Evolutionary conservation across 805 yeast genomes (phyloP), one percentile per base, ranked within the genome.

Genomic region (Ogataea trehaloabstinens): DNA sequence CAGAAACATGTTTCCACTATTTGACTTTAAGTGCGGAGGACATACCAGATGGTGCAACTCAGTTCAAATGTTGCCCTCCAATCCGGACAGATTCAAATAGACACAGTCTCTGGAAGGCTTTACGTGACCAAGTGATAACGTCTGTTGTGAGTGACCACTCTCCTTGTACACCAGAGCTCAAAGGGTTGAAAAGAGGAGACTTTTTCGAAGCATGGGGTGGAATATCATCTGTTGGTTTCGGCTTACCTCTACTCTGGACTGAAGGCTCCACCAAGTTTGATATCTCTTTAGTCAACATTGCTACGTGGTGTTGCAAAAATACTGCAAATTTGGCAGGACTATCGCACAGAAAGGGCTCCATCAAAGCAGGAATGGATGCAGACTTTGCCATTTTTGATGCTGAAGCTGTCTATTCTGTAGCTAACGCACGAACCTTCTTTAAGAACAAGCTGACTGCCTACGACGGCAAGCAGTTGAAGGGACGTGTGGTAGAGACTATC

Each of bases 151-250:
- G 95, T 10, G 98, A 90, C 61, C 98, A 90, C 63, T 86, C 96
- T 4, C 98, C 97, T 2, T 90, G 98, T 64, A 87, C 96, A 0
- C 95, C 97, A 0, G 87, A 87, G 44, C 69, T 90, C 54, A 90
- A 90, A 62, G 85, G 86, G 17, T 68, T 88, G 37, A 82, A 78
- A 8, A 71, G 77, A 43, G 96, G 96, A 28, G 95, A 90, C 58
- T 90, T 90, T 59, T 78, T 90, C 51, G 75, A 81, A 24, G 95
- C 97, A 2, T 90, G 98, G 98, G 98, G 97, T 24, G 98, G 98
- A 7, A 88, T 90, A 28, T 74, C 95, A 2, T 85, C 95, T 1
- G 95, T 90, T 22, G 98, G 98, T 0, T 76, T 91, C 28, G 97
- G 97, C 0, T 70, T 90, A 33, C 85, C 95, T 0, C 73, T 89